Percentiles rank a stretch among this genome's conserved stretches.
phyloP scores from a whole-genome alignment of 495 filamentous ascomycete species.

The Penicillium fimorum region DNA sequence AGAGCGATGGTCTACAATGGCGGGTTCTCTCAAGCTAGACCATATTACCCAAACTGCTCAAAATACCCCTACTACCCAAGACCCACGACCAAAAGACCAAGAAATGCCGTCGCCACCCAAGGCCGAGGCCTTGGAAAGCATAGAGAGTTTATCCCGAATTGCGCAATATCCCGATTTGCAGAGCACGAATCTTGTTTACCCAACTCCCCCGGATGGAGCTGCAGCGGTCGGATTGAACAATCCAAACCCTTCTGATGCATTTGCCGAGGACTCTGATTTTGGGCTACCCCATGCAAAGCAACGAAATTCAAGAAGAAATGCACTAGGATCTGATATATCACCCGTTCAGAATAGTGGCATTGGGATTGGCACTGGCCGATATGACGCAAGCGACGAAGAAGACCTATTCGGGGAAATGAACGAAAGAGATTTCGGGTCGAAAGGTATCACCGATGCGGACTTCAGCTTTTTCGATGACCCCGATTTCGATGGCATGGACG shows the following conservation, averaged over 20 bases:
- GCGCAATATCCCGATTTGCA: constrained; percentile 52
- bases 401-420: constrained; percentile 70
- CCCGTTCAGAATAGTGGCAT: constrained; percentile 13
- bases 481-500: constrained; percentile 38
- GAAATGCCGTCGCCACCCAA: constrained; percentile 26
- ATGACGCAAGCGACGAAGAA: constrained; percentile 53
- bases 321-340: constrained; percentile 21
- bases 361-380: constrained; percentile 41
- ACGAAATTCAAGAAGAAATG: constrained; percentile 19
- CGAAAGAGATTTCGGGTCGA: constrained; percentile 74
- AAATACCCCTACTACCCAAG: constrained; percentile 34
- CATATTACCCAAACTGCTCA: constrained; percentile 13
- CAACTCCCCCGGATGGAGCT: constrained; percentile 79
- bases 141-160: constrained; percentile 50
- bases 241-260: constrained; percentile 25
- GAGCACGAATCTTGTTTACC: constrained; percentile 69
- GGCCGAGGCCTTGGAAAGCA: constrained; percentile 28
- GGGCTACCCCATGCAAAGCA: constrained; percentile 19
- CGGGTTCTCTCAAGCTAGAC: constrained; percentile 25
- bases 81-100: constrained; percentile 26
- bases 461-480: constrained; percentile 87
- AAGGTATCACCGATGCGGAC: constrained; percentile 81
- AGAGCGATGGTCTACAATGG: constrained; percentile 62
- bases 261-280: constrained; percentile 33
- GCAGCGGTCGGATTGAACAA: constrained; percentile 38